Conservation (phyloP, 2,329 filamentous ascomycete genomes). For the Neofusicoccum parvum region DNA sequence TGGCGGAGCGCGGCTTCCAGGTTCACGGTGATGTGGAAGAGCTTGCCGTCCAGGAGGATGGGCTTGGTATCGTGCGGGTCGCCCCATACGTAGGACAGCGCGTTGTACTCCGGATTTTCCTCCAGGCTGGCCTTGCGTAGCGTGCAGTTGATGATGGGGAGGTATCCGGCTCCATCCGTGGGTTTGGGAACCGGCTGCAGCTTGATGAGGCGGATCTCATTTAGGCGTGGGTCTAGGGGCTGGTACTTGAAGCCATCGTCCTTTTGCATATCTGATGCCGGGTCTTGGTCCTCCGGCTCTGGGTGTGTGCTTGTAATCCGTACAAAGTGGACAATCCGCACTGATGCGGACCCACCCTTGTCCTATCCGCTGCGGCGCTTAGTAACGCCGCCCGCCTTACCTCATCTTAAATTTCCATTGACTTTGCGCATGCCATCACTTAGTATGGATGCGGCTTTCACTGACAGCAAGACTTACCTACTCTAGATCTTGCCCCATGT, state of each 20-base stretch:
- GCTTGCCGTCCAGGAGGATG: slow-evolving; percentile 20
- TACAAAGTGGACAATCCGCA: too few species aligned
- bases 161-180: slow-evolving; percentile 13
- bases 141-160: slow-evolving; percentile 20
- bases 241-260: slow-evolving; percentile 5
- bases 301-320: too few species aligned
- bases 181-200: slow-evolving; percentile 13
- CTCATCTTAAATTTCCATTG: too few species aligned
- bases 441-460: too few species aligned
- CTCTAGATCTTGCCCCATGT: too few species aligned
- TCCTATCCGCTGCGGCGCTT: too few species aligned
- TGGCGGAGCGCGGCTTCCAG: slow-evolving; percentile 21
- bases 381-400: too few species aligned
- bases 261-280: too few species aligned
- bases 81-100: slow-evolving; percentile 26
- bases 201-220: slow-evolving; percentile 22
- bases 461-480: too few species aligned
- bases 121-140: slow-evolving; percentile 19
- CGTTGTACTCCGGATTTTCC: slow-evolving; percentile 17
- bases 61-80: slow-evolving; percentile 14
- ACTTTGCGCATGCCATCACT: too few species aligned
- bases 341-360: too few species aligned
- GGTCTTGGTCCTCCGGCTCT: too few species aligned
- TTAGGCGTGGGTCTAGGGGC: not conserved
- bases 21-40: slow-evolving; percentile 22